A percentile compares a stretch with the other conserved stretches of the same genome.
phyloP scores from a whole-genome alignment of 306 rosid genomes.

The Prunus persica region DNA sequence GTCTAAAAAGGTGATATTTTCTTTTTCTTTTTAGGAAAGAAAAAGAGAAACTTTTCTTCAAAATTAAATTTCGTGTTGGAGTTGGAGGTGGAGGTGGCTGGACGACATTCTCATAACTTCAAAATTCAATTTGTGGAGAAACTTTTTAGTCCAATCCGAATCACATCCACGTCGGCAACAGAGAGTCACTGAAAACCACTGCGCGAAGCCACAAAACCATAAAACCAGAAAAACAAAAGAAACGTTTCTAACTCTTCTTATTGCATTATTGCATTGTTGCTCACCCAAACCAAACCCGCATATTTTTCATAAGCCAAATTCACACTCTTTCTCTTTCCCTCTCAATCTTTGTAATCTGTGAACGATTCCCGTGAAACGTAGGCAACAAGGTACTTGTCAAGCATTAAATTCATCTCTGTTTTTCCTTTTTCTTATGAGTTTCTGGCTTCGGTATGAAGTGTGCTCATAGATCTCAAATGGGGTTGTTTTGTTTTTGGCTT shows the following conservation, averaged over 20 bases:
- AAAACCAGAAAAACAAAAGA: background rate
- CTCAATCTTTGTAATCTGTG: background rate
- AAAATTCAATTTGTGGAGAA: background rate
- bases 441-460: background rate
- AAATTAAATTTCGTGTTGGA: background rate
- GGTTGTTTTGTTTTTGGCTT: slow-evolving; percentile 13
- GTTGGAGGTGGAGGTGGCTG: background rate
- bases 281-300: background rate
- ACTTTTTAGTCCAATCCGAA: background rate
- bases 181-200: background rate
- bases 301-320: background rate
- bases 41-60: too few species aligned
- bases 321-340: background rate
- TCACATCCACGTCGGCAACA: slow-evolving; percentile 7
- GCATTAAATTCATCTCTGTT: background rate
- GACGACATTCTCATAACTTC: background rate
- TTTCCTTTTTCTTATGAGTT: background rate
- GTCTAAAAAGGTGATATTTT: too few species aligned
- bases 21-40: too few species aligned
- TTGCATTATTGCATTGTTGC: background rate
- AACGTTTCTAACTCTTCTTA: background rate
- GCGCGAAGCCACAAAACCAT: background rate
- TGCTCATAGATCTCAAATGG: slow-evolving; percentile 18
- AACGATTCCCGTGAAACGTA: slow-evolving; percentile 1
- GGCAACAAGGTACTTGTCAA: slow-evolving; percentile 1